Conservation (phyloP, 2,329 filamentous ascomycete genomes). For the Blastomyces silverae region DNA sequence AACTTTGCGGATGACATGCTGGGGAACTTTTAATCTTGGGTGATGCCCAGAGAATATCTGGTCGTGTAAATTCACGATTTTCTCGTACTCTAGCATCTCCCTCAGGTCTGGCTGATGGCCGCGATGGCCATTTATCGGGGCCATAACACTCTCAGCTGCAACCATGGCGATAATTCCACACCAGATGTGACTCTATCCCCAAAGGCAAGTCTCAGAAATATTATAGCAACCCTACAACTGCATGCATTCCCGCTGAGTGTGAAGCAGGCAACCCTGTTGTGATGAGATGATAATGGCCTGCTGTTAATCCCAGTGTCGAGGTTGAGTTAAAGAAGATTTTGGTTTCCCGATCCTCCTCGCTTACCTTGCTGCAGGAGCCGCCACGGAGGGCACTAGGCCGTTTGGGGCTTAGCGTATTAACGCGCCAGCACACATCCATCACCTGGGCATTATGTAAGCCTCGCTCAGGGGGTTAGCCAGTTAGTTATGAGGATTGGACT, state of each 20-base stretch:
- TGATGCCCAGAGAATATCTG: conserved; percentile 67
- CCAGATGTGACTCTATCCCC: not conserved
- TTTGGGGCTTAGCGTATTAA: not conserved
- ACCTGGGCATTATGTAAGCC: too few relatives aligned
- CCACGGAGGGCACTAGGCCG: not conserved
- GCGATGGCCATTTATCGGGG: conserved; percentile 27
- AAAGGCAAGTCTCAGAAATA: not conserved
- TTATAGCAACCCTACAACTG: not conserved
- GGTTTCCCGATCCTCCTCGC: not conserved
- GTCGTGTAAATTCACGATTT: conserved; percentile 74
- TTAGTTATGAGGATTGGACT: not conserved
- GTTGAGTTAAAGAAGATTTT: not conserved
- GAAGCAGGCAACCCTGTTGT: not conserved
- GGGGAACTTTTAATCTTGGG: conserved; percentile 53
- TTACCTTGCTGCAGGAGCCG: not conserved
- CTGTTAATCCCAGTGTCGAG: not conserved
- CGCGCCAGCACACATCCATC: not conserved
- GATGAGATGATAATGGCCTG: not conserved
- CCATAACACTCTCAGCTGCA: not conserved
- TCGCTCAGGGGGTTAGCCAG: too few relatives aligned
- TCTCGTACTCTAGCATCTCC: conserved; percentile 65
- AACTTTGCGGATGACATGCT: conserved; percentile 45
- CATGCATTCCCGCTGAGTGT: not conserved
- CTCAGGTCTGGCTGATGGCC: conserved; percentile 39
- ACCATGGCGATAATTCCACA: conserved; percentile 10